These are phyloP conservation scores for Aureobasidium sp. DNA, from an alignment of 2,329 filamentous ascomycete genomes.

Conservation along the genomic window DNA sequence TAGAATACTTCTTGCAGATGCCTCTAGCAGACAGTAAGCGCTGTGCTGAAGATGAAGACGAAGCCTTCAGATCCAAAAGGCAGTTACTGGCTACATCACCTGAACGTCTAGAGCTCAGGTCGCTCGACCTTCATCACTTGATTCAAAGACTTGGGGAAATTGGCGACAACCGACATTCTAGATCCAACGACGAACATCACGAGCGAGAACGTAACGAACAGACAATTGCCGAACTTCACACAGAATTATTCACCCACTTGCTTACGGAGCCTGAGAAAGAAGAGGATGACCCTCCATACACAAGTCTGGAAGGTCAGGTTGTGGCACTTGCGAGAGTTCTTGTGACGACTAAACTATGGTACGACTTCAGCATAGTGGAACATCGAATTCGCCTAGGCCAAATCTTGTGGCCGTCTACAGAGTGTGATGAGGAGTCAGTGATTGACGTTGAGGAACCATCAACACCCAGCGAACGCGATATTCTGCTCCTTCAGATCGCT, in stretches of 20 bases:
- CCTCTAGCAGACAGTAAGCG: constrained; percentile 30
- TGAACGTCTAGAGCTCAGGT: constrained; percentile 19
- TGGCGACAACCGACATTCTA: constrained; percentile 11
- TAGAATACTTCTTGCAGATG: constrained; percentile 39
- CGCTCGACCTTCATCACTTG: constrained; percentile 15
- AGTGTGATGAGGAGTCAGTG: constrained; percentile 21
- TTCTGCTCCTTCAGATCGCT: constrained; percentile 46
- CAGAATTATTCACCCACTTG: constrained; percentile 19
- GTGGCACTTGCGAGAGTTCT: constrained; percentile 35
- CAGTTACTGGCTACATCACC: constrained; percentile 16
- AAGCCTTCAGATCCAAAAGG: constrained; percentile 14
- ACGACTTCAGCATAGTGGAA: constrained; percentile 38
- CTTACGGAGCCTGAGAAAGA: constrained; percentile 15
- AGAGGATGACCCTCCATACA: constrained; percentile 8
- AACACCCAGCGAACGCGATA: constrained; percentile 37
- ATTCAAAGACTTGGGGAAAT: constrained; percentile 20
- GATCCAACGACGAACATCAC: not conserved
- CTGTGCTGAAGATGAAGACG: constrained; percentile 12
- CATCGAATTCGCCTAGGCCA: constrained; percentile 39
- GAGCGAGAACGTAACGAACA: constrained; percentile 9
- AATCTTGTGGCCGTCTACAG: constrained; percentile 33
- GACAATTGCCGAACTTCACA: constrained; percentile 19
- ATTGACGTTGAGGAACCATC: constrained; percentile 21
- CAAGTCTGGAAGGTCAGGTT: constrained; percentile 35
- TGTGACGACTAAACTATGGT: constrained; percentile 36